Base-by-base conservation (phyloP, 345 rosid species). In the Hypericum perforatum region DNA sequence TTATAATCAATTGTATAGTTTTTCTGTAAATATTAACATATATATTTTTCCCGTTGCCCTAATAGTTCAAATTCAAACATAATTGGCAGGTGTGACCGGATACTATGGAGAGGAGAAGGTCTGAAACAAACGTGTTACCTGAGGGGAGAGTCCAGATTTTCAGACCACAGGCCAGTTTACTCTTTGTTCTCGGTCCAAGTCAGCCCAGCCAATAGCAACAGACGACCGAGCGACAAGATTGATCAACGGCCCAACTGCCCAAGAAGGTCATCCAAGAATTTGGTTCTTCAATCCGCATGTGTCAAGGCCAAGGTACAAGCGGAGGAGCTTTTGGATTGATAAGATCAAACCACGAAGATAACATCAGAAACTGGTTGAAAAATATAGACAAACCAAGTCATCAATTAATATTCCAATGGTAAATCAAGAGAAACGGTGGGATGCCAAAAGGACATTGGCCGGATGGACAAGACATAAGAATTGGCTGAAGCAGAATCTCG, bases 151-250 rank as follows among this genome's bases (percentile, higher is more conserved):
- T 91, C 95, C 8, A 82, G 66, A 73, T 91, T 91, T 73, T 91
- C 98, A n/a, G 98, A 91, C 73, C 98, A 91, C 53, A 63, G 96
- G 57, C 96, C 98, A 11, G 98, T 91, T 59, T 77, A 69, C 39
- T 87, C 96, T 5, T 51, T 84, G 15, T 91, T 91, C 64, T 79
- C 85, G 11, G 83, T 82, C 53, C 74, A 76, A 45, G 70, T 80
- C 53, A 69, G 68, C 51, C 32, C 32, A 38, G 61, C 55, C 32
- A 60, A 57, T 39, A 45, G 43, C 32, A 22, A 22, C 32, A 22
- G 32, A 22, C 32, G 58, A 39, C 45, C 62, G 9, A 53, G 49
- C 65, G 9, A 3, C 1, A 32, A 13, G 29, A 3, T 10, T 14
- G 50, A 5, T 12, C 9, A 10, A 10, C 6, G 53, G 41, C 8